Conservation (phyloP, 108 stramenopile genomes). For the Ochromonas danica region DNA sequence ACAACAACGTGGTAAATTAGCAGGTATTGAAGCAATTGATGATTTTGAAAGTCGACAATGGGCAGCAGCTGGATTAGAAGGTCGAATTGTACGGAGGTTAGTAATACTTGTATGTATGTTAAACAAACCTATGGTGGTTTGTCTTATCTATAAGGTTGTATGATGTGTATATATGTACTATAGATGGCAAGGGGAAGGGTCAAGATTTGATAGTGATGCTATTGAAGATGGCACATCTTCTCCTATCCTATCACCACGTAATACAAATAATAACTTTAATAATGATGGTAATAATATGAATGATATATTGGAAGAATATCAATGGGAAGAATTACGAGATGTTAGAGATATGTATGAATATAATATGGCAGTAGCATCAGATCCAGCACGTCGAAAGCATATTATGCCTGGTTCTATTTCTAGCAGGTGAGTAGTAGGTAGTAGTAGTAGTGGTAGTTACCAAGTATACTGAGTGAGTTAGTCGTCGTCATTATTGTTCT, state of each 20-base stretch:
- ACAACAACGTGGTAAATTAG: conserved; percentile 43
- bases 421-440: conserved; percentile 5
- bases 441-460: too few species aligned
- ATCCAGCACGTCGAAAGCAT: background rate
- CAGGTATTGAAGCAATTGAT: conserved; percentile 27
- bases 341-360: conserved; percentile 1
- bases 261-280: background rate
- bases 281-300: background rate
- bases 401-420: conserved; percentile 2
- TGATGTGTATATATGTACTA: too few species aligned
- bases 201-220: conserved; percentile 4
- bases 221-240: background rate
- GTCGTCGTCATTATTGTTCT: too few species aligned
- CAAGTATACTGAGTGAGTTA: too few species aligned
- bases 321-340: conserved; percentile 2
- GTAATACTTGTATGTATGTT: background rate
- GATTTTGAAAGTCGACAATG: background rate
- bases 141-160: too few species aligned
- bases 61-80: conserved; percentile 44
- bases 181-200: conserved; percentile 25
- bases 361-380: background rate
- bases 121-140: too few species aligned
- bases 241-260: background rate
- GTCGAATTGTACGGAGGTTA: conserved; percentile 38
- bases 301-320: background rate